Evolutionary conservation across 2,329 filamentous ascomycete species (phyloP).

Genomic region (Trichophyton simii): DNA sequence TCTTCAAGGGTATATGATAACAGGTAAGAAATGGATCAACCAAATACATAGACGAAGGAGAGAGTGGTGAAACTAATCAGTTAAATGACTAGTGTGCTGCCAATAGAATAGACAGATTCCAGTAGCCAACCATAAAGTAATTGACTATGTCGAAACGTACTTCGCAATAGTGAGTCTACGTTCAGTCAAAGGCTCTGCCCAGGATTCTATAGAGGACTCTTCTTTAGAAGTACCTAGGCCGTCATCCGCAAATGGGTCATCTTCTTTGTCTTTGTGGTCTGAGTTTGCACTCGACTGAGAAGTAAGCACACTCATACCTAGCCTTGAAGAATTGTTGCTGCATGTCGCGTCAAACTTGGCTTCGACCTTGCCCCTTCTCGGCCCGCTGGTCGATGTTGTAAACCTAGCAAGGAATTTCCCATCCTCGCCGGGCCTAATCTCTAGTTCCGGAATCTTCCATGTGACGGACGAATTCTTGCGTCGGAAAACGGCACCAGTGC

Average conservation of each 20-base stretch:
- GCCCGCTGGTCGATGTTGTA: conserved; percentile 56
- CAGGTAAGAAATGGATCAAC: neutral
- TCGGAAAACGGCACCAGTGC: conserved; percentile 32
- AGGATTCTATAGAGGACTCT: conserved; percentile 30
- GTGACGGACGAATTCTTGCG: conserved; percentile 35
- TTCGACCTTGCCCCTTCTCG: conserved; percentile 65
- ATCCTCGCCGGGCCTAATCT: conserved; percentile 41
- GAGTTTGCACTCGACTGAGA: conserved; percentile 15
- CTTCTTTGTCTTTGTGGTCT: conserved; percentile 20
- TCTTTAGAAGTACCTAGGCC: conserved; percentile 17
- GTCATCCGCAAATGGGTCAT: conserved; percentile 40
- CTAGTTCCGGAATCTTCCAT: conserved; percentile 39
- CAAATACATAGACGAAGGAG: neutral
- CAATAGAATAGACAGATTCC: neutral
- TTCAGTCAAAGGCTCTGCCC: conserved; percentile 54
- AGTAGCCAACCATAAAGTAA: neutral
- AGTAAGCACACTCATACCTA: conserved; percentile 43
- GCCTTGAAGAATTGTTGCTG: conserved; percentile 47
- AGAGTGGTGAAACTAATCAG: neutral
- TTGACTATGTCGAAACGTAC: conserved; percentile 47
- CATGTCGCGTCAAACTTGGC: conserved; percentile 62
- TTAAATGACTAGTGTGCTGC: neutral
- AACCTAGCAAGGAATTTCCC: conserved; percentile 77
- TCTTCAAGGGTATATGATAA: conserved; percentile 1
- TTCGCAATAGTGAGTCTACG: conserved; percentile 63